A percentile compares a stretch with the other conserved stretches of the same genome.
Evolutionary conservation across 352 stramenopile species (phyloP).

Genomic region (Thraustochytrium striatum): DNA sequence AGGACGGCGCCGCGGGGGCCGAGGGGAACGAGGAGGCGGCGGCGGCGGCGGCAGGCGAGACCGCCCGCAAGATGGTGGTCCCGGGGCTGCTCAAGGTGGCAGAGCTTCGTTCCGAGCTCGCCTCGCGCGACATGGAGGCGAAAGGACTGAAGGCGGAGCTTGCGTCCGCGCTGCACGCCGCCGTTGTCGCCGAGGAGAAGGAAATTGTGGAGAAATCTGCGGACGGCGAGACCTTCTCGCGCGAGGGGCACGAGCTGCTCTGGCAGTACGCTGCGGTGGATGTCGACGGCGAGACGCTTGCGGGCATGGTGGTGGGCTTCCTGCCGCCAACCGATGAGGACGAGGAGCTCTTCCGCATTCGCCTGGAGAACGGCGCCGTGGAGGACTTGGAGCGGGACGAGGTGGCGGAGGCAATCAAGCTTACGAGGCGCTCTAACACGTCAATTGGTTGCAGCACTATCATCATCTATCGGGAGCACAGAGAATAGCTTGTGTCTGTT

Average conservation of each 20-base stretch:
- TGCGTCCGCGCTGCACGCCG: not conserved
- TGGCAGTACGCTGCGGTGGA: not conserved
- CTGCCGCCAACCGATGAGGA: conserved; percentile 29
- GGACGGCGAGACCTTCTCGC: conserved; percentile 31
- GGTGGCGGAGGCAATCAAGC: not conserved
- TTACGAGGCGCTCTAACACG: not conserved
- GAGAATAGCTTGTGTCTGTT: conserved; percentile 2
- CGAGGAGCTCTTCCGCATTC: conserved; percentile 28
- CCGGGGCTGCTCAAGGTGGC: conserved; percentile 22
- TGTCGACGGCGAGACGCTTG: not conserved
- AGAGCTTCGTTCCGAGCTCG: not conserved
- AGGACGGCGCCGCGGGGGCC: not conserved
- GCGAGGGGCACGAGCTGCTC: conserved; percentile 23
- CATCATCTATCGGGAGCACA: not conserved
- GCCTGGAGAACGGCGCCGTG: not conserved
- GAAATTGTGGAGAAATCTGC: not conserved
- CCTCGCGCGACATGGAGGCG: not conserved
- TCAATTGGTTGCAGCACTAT: not conserved
- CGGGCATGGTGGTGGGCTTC: conserved; percentile 29
- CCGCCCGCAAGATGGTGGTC: not conserved
- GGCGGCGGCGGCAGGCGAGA: not conserved
- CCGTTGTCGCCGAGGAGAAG: conserved; percentile 30
- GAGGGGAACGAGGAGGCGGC: not conserved
- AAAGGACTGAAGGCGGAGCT: conserved; percentile 40
- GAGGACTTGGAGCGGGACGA: conserved; percentile 7